Conservation (phyloP, 73 alveolate species). For the Symbiodinium natans region DNA sequence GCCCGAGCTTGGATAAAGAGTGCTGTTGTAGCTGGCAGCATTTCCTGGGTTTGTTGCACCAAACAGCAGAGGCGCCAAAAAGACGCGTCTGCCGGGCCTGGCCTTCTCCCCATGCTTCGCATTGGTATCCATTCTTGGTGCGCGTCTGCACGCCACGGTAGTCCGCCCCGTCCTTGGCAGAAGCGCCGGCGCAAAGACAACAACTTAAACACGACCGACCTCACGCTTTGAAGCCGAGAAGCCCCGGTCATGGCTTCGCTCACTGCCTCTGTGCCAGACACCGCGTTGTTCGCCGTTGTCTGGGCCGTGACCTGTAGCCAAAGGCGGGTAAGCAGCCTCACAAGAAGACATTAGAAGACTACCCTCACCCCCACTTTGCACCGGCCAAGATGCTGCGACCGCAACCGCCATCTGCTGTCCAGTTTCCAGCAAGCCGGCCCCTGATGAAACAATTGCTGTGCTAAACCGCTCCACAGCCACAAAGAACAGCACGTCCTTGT, state of each 20-base stretch:
- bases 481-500: no score
- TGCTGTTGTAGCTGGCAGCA: conserved; percentile 41
- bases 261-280: conserved; percentile 57
- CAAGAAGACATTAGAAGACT: no score
- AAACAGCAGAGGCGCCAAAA: not conserved
- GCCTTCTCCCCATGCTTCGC: conserved; percentile 81
- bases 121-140: conserved; percentile 46
- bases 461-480: no score
- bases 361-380: not conserved
- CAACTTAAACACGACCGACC: not conserved
- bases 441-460: not conserved
- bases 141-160: conserved; percentile 81
- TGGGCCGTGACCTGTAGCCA: conserved; percentile 35
- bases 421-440: conserved; percentile 73
- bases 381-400: conserved; percentile 23
- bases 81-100: not conserved
- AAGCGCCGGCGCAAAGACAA: not conserved
- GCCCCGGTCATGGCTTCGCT: conserved; percentile 75
- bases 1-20: conserved; percentile 87
- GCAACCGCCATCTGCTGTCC: conserved; percentile 73
- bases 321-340: no score
- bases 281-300: conserved; percentile 33
- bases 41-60: not conserved
- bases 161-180: conserved; percentile 66
- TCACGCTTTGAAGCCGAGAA: not conserved